Base-by-base conservation (phyloP, 495 filamentous ascomycete species). In the Aspergillus incahuasiensis region DNA sequence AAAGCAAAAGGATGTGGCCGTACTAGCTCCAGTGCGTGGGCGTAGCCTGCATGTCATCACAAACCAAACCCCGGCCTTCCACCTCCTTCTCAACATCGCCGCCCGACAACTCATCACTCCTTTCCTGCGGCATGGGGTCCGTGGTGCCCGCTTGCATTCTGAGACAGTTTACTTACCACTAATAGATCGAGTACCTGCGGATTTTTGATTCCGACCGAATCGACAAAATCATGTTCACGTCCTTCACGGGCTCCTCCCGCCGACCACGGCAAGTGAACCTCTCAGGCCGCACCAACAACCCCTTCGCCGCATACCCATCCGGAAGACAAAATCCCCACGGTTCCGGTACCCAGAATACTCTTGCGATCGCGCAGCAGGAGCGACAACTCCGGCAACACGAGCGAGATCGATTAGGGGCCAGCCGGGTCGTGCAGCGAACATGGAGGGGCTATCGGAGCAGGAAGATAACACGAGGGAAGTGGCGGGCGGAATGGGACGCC, bases 231-330 rank as follows among this genome's bases (percentile, higher is more conserved):
- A 97, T 97, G 92, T 95, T 92, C 70, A 85, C 85, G 53, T 87
- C 86, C 38, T 98, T 98, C 72, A 92, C 88, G 24, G 94, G 94
- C 54, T 89, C 69, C 74, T 87, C 91, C 61, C 85, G 91, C 61
- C 87, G 86, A 53, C 86, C 85, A 48, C 87, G 94, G 50, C 89
- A 96, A 67, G 90, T 98, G 60, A 96, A 98, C 69, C 86, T 98
- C 55, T 92, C 90, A 48, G 95, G 92, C 60, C 88, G 92, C 58
- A 82, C 84, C 62, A 76, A 70, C 52, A 90, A 94, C 70, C 86
- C 89, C 24, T 90, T 91, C 69, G 83, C 86, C 56, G 73, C 81
- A 65, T 74, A 67, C 55, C 67, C 72, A n/a, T 63, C 74, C 43
- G 60, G 62, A 25, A 60, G 72, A 63, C 64, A 60, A 48, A 59